phyloP scores from a whole-genome alignment of 345 rosid species.

The Zanthoxylum bungeanum region DNA sequence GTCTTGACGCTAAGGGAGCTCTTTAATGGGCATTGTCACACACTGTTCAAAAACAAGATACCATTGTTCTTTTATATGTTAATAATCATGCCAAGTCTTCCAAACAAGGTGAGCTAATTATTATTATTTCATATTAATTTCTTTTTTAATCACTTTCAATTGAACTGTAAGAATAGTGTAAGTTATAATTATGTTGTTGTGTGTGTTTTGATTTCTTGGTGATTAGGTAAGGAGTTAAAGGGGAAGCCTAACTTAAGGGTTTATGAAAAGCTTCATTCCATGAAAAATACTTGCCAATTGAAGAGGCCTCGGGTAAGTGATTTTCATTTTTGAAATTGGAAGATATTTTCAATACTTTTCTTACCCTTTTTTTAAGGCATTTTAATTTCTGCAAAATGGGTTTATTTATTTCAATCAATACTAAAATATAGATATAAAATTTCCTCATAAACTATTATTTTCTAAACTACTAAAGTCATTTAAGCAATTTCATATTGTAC shows the following conservation, averaged over 20 bases:
- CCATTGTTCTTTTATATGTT: constrained; percentile 58
- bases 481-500: too few relatives aligned
- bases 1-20: constrained; percentile 64
- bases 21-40: constrained; percentile 91
- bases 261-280: constrained; percentile 44
- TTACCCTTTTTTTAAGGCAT: too few relatives aligned
- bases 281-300: constrained; percentile 60
- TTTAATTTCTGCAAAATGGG: too few relatives aligned
- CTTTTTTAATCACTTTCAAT: not conserved
- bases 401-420: too few relatives aligned
- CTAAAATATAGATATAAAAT: too few relatives aligned
- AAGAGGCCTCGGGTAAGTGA: constrained; percentile 72
- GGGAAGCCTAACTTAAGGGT: constrained; percentile 37
- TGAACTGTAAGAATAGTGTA: not conserved
- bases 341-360: too few relatives aligned
- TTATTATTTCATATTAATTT: too few relatives aligned
- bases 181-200: not conserved
- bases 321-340: not conserved
- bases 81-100: constrained; percentile 36
- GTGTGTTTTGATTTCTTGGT: not conserved
- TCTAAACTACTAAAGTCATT: too few relatives aligned
- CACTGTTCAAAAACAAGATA: constrained; percentile 53
- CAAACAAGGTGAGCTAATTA: constrained; percentile 45
- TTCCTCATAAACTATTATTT: too few relatives aligned
- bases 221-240: constrained; percentile 32